Evolutionary conservation across 1,139 yeast species (phyloP), one percentile per base, ranked within the genome.

Genomic region (Yamadazyma diddensiae): DNA sequence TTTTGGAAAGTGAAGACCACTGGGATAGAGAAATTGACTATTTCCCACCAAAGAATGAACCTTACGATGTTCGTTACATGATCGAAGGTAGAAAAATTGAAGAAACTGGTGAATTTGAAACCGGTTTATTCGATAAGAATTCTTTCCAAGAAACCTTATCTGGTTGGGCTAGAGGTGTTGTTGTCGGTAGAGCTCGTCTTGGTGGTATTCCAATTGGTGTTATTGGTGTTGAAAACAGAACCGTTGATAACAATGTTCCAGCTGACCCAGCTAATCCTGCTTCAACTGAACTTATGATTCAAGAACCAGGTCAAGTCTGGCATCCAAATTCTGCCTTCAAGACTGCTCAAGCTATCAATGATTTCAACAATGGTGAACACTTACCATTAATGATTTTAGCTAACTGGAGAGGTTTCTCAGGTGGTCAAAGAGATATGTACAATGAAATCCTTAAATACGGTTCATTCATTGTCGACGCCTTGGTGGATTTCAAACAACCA

Each of bases 241-340:
- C 82, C 31, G 79, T 94, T 44, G 97, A 94, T 51, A 92, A 90
- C 65, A 65, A 87, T 52, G 64, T 77, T 43, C 98, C 98, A 33
- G 98, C 98, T 27, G 98, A 92, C 57, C 98, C 98, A 31, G 98
- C 98, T 25, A 92, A 92, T 63, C 95, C 95, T 31, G 88, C 78
- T 35, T 88, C 97, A 18, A 86, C 94, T 30, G 98, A 92, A 65
- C 66, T 78, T 47, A 67, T 83, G 58, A 65, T 87, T 40, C 95
- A 86, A 63, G 98, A 92, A 65, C 97, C 98, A 43, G 98, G 98
- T 58, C 97, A 88, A 70, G 98, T 92, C 46, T 92, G 98, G 98
- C 87, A 88, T 71, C 98, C 98, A 50, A 94, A 92, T 70, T 85
- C 96, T 41, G 98, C 98, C 11, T 92, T 86, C 75, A 92, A 92